phyloP scores from a whole-genome alignment of 495 filamentous ascomycete species.

The Aspergillus nanangensis region DNA sequence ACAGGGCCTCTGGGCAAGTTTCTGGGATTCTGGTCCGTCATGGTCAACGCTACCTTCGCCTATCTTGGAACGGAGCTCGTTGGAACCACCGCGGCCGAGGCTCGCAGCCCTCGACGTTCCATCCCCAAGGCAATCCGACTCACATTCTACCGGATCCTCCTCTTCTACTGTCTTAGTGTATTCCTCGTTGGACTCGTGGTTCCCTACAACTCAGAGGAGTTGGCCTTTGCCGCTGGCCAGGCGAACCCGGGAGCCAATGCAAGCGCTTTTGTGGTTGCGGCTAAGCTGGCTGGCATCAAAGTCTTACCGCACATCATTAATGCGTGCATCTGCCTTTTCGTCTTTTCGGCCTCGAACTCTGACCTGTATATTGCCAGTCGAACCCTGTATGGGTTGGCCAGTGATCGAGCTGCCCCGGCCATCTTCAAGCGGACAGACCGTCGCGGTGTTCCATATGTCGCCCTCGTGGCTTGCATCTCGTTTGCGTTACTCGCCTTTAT shows the following conservation, averaged over 20 bases:
- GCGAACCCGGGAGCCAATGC: conserved; percentile 44
- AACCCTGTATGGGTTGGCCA: conserved; percentile 73
- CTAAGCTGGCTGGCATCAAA: conserved; percentile 48
- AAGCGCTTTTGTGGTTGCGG: conserved; percentile 61
- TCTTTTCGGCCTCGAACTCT: conserved; percentile 74
- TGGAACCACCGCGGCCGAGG: conserved; percentile 65
- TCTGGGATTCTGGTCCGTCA: conserved; percentile 73
- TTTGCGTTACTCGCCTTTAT: conserved; percentile 73
- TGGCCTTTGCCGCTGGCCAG: conserved; percentile 50
- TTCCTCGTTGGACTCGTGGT: conserved; percentile 53
- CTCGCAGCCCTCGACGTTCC: conserved; percentile 67
- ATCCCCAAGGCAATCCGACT: conserved; percentile 75
- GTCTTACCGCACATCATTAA: conserved; percentile 54
- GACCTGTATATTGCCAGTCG: conserved; percentile 74
- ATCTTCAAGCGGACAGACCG: conserved; percentile 67
- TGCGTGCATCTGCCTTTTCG: conserved; percentile 68
- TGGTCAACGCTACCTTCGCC: conserved; percentile 77
- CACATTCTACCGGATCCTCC: conserved; percentile 78
- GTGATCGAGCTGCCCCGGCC: conserved; percentile 70
- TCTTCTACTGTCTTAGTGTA: conserved; percentile 67
- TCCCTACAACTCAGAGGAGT: conserved; percentile 46
- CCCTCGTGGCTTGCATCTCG: conserved; percentile 55
- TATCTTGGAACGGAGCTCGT: conserved; percentile 85
- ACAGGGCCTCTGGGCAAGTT: conserved; percentile 50
- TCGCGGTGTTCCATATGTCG: conserved; percentile 70